Evolutionary conservation across 164 flowering plant genomes (phyloP).

Genomic region (Magnolia kwangsiensis): DNA sequence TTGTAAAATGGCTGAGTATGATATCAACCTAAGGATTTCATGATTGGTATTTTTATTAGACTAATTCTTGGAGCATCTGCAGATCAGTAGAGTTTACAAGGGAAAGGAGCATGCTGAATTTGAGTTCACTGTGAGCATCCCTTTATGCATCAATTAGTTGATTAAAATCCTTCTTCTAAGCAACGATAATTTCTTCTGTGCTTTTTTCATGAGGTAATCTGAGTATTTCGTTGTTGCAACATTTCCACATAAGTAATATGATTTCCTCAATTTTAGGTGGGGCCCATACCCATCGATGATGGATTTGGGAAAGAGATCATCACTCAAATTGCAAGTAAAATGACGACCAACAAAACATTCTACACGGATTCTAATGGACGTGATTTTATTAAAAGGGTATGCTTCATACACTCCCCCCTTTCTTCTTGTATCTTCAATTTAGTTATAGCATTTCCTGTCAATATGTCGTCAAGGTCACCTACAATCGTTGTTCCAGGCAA

Average conservation of each 20-base stretch:
- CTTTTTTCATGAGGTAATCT: background rate
- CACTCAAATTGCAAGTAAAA: slow-evolving; percentile 55
- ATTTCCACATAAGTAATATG: background rate
- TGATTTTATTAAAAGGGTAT: slow-evolving; percentile 88
- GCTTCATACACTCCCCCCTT: background rate
- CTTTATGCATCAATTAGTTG: background rate
- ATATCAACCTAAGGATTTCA: background rate
- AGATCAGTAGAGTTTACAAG: slow-evolving; percentile 83
- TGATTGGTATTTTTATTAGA: background rate
- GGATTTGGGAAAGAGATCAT: slow-evolving; percentile 77
- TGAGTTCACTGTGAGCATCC: slow-evolving; percentile 47
- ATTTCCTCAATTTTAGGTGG: slow-evolving; percentile 26
- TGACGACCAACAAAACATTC: slow-evolving; percentile 73
- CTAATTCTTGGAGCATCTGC: slow-evolving; percentile 16
- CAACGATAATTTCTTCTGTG: background rate
- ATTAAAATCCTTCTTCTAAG: background rate
- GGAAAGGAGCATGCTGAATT: slow-evolving; percentile 55
- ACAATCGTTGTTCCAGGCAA: background rate
- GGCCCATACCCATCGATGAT: slow-evolving; percentile 60
- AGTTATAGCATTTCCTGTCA: background rate
- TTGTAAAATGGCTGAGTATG: no score
- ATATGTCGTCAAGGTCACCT: no score
- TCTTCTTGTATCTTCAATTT: background rate
- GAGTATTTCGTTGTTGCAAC: background rate
- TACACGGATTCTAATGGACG: slow-evolving; percentile 95